Evolutionary conservation across 2,329 filamentous ascomycete species (phyloP), one percentile per base, ranked within the genome.

Genomic region (Phialophora chinensis): DNA sequence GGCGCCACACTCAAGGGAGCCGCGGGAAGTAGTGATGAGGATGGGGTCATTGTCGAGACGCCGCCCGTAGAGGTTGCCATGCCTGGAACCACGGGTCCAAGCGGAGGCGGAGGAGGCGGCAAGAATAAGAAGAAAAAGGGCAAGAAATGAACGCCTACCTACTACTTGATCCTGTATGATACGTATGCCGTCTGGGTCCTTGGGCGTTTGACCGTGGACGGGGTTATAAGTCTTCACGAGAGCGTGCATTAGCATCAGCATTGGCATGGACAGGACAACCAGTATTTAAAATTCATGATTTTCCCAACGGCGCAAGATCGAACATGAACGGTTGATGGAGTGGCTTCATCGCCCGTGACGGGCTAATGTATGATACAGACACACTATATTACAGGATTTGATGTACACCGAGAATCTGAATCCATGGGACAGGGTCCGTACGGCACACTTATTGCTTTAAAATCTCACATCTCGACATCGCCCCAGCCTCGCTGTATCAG

Each of bases 21-120:
- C 11, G 47, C 59, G 20, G 59, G 76, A 60, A 78, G 76, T 49
- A 90, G 88, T 75, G 87, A 90, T 75, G 90, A 92, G 66, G 90
- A 93, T 75, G 87, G 88, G 20, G 91, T 96, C 27, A 80, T 96
- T 69, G 91, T 96, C 57, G 91, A 95, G 74, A 79, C 79, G n/a
- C 81, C 82, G 23, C 78, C 78, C 35, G 78, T 77, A 12, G 74
- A 61, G 11, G 6, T 61, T 4, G 20, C 49, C 1, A 61, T 47
- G 20, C 17, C 29, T 25, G 38, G 3, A 38, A n/a, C 38, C 6
- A 44, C 38, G 4, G 44, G 33, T 23, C 68, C 47, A 50, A 62
- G 66, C 47, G 70, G 65, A 17, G 70, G 10, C 33, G 68, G 69
- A 23, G 68, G 68, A 70, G 77, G 70, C 70, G 77, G 72, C 65